These are phyloP conservation scores for Luffa acutangula DNA, from an alignment of 306 rosid genomes.

Conservation along the genomic window DNA sequence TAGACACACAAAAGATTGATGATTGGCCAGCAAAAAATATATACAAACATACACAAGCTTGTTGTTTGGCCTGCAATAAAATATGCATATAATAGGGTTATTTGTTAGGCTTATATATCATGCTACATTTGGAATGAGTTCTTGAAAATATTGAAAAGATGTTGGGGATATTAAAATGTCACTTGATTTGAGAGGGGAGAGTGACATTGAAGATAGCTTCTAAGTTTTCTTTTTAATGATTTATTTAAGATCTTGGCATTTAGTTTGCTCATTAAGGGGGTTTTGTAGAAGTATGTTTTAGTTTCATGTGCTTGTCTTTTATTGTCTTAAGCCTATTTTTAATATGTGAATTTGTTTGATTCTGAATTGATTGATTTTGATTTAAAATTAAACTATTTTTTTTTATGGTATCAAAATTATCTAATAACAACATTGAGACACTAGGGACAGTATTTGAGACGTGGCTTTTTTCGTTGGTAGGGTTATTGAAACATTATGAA, in stretches of 20 bases:
- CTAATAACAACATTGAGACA: too few species aligned
- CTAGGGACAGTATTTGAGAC: too few species aligned
- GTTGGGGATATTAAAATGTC: not conserved
- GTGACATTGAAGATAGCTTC: not conserved
- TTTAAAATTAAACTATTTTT: too few species aligned
- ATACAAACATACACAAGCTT: not conserved
- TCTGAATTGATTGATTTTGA: not conserved
- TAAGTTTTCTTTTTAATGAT: not conserved
- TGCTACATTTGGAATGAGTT: not conserved
- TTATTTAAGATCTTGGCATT: not conserved
- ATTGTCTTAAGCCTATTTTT: not conserved
- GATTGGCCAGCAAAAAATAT: not conserved
- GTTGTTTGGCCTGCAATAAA: conserved; percentile 6
- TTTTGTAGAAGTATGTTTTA: not conserved
- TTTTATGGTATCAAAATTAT: not conserved
- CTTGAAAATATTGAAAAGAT: not conserved
- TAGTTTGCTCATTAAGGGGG: not conserved
- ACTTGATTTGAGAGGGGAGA: not conserved
- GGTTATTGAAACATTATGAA: too few species aligned
- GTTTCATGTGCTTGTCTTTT: not conserved
- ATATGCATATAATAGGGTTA: not conserved
- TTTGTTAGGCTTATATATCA: not conserved
- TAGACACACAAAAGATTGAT: not conserved
- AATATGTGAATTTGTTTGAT: not conserved
- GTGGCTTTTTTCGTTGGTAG: too few species aligned